A percentile compares a stretch with the other conserved stretches of the same genome.
Conservation (phyloP, 148 eudicot genomes). For the Dysphania ambrosioides region DNA sequence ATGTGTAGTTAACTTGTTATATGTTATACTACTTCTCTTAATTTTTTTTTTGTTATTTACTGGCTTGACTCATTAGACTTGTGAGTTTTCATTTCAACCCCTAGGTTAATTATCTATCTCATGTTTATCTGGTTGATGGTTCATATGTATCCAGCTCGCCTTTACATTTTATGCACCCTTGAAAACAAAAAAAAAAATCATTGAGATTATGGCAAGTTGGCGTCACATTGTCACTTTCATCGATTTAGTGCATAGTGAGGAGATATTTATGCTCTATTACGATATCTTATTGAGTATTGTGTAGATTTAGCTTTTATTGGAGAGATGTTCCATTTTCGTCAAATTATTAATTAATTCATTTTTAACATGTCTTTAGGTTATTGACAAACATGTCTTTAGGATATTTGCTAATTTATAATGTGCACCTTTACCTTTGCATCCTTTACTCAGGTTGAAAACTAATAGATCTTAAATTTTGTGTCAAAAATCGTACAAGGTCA, state of each 20-base stretch:
- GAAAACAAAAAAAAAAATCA: background rate
- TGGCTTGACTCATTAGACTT: background rate
- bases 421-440: constrained; percentile 52
- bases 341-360: background rate
- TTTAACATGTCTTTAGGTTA: constrained; percentile 26
- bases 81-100: background rate
- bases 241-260: background rate
- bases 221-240: background rate
- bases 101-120: background rate
- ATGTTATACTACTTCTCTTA: no score
- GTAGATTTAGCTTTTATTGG: background rate
- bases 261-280: background rate
- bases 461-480: no score
- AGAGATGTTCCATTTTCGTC: background rate
- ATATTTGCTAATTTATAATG: constrained; percentile 48
- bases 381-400: constrained; percentile 44
- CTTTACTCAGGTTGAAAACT: no score
- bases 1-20: background rate
- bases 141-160: background rate
- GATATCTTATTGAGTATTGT: background rate
- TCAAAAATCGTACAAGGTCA: no score
- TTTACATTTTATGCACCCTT: background rate
- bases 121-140: background rate
- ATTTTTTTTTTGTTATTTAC: background rate
- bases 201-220: background rate